Percentiles rank a stretch among this genome's conserved stretches.
Evolutionary conservation across 257 asterid species (phyloP).

Genomic region (Lavandula angustifolia): DNA sequence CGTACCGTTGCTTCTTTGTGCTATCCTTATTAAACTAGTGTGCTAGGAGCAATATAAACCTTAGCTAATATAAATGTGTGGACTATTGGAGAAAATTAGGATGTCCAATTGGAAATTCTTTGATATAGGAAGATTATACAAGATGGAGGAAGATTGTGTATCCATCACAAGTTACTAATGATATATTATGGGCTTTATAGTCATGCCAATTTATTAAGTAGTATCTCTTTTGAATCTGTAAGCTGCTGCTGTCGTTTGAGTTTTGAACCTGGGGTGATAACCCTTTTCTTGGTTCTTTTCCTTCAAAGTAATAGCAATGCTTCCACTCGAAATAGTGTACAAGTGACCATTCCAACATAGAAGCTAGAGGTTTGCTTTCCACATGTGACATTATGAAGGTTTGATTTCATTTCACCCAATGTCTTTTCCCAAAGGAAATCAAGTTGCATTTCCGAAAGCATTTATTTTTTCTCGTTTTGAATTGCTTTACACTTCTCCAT

Average conservation of each 20-base stretch:
- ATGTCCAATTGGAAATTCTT: no score
- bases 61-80: no score
- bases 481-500: no score
- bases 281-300: constrained; percentile 18
- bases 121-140: no score
- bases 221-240: not conserved
- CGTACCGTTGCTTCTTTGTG: no score
- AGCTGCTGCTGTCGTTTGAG: not conserved
- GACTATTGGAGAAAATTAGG: no score
- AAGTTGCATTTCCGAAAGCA: not conserved
- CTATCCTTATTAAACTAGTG: no score
- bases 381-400: constrained; percentile 22
- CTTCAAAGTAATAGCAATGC: not conserved
- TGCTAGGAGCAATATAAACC: no score
- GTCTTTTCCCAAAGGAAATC: not conserved
- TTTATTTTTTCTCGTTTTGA: not conserved
- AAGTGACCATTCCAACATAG: constrained; percentile 10
- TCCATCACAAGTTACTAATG: no score
- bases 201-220: not conserved
- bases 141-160: not conserved
- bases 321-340: constrained; percentile 36
- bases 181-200: not conserved
- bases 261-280: not conserved
- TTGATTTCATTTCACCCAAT: not conserved
- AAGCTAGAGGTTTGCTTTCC: constrained; percentile 10